Percentiles rank a stretch among this genome's conserved stretches.
phyloP scores from a whole-genome alignment of 2,329 filamentous ascomycete species.

The Cercospora sp. region DNA sequence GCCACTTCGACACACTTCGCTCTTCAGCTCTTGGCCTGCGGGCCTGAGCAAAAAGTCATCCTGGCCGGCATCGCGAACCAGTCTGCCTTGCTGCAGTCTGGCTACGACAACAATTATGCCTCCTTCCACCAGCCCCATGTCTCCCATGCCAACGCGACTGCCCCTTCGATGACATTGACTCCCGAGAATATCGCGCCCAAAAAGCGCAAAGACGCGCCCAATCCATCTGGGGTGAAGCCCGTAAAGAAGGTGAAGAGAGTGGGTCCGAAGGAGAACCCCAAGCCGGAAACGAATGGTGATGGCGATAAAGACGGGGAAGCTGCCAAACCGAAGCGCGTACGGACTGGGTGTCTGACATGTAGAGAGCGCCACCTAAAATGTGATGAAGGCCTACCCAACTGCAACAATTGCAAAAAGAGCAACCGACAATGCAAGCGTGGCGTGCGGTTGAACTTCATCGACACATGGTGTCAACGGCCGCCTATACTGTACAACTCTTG shows the following conservation, averaged over 20 bases:
- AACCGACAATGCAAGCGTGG: conserved; percentile 83
- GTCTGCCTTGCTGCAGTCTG: conserved; percentile 55
- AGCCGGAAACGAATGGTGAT: conserved; percentile 29
- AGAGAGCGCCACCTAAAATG: conserved; percentile 88
- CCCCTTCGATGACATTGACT: conserved; percentile 13
- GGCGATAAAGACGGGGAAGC: conserved; percentile 37
- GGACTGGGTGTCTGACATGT: conserved; percentile 89
- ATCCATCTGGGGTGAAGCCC: conserved; percentile 29
- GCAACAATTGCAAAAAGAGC: conserved; percentile 84
- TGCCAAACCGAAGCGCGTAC: conserved; percentile 75
- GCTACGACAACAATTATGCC: conserved; percentile 66
- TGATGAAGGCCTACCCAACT: conserved; percentile 68
- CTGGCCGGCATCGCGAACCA: conserved; percentile 50
- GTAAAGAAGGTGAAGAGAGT: conserved; percentile 38
- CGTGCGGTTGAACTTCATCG: conserved; percentile 86
- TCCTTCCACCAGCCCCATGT: conserved; percentile 20
- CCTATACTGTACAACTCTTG: conserved; percentile 55
- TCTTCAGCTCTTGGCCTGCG: conserved; percentile 15
- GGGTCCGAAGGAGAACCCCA: conserved; percentile 31
- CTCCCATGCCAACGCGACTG: conserved; percentile 22
- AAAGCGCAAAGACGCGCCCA: conserved; percentile 34
- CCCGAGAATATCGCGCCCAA: conserved; percentile 18
- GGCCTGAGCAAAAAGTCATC: conserved; percentile 23
- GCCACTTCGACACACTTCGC: conserved; percentile 4
- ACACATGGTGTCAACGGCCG: conserved; percentile 71